Conservation (phyloP, 768 basidiomycete genomes). For the Rhodotorula diobovata region DNA sequence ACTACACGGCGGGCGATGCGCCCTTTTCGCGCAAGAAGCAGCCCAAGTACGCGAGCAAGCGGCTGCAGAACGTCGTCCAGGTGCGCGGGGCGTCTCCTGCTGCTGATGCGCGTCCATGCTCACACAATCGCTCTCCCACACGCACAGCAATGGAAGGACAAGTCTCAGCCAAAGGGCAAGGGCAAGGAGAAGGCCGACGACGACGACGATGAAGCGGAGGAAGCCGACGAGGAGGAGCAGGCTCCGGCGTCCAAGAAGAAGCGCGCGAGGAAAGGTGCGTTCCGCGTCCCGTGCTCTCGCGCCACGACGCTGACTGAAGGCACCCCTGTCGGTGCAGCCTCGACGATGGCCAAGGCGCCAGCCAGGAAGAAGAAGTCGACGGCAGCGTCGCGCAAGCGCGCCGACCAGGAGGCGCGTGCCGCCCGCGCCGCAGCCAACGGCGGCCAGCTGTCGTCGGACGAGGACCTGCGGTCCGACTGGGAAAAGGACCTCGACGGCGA, state of each 20-base stretch:
- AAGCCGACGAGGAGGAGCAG: not conserved
- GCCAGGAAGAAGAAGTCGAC: conserved; percentile 10
- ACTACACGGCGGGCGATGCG: conserved; percentile 25
- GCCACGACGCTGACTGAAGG: not conserved
- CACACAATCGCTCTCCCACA: not conserved
- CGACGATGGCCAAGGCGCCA: not conserved
- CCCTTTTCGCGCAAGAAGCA: conserved; percentile 20
- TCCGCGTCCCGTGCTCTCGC: not conserved
- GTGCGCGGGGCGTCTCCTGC: not conserved
- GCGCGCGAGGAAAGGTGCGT: conserved; percentile 1
- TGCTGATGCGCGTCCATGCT: no score
- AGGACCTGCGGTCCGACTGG: conserved; percentile 10
- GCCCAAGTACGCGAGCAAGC: conserved; percentile 32
- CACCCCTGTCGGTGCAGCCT: not conserved
- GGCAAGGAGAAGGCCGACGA: conserved; percentile 13
- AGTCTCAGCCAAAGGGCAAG: conserved; percentile 9
- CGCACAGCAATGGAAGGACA: conserved; percentile 25
- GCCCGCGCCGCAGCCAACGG: conserved; percentile 21
- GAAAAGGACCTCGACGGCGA: not conserved
- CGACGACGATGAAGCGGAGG: not conserved
- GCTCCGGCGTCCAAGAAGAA: conserved; percentile 5
- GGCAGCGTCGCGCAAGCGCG: conserved; percentile 10
- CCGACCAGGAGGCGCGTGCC: not conserved
- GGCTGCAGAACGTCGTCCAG: conserved; percentile 41
- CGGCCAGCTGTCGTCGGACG: conserved; percentile 24